Percentiles rank a stretch among this genome's conserved stretches.
Conservation (phyloP, 2,329 filamentous ascomycete species). For the Phaeosphaeria sp. region DNA sequence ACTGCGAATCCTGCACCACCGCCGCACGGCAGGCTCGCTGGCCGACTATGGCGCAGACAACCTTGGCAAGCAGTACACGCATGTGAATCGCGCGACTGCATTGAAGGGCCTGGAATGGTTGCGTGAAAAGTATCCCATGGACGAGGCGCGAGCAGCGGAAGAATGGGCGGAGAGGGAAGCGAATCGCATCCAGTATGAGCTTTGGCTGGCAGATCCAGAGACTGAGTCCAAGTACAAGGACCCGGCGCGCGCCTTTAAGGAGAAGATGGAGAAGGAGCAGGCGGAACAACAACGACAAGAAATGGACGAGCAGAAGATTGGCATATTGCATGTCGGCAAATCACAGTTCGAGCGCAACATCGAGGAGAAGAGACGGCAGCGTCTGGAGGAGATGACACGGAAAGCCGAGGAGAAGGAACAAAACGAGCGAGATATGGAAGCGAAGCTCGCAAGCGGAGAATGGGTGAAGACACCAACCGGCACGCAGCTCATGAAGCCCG, state of each 20-base stretch:
- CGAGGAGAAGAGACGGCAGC: slow-evolving; percentile 37
- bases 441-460: slow-evolving; percentile 41
- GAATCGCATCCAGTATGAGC: slow-evolving; percentile 47
- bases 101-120: slow-evolving; percentile 46
- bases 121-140: slow-evolving; percentile 45
- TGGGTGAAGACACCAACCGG: slow-evolving; percentile 42
- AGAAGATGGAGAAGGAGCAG: slow-evolving; percentile 42
- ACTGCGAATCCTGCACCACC: slow-evolving; percentile 48
- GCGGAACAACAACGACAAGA: slow-evolving; percentile 30
- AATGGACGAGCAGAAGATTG: slow-evolving; percentile 36
- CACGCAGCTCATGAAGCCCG: slow-evolving; percentile 45
- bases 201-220: slow-evolving; percentile 47
- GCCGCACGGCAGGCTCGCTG: slow-evolving; percentile 48
- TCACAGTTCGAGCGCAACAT: slow-evolving; percentile 46
- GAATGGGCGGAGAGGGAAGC: slow-evolving; percentile 50
- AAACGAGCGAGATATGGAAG: slow-evolving; percentile 37
- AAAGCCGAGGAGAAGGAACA: slow-evolving; percentile 43
- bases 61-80: slow-evolving; percentile 34
- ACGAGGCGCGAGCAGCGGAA: slow-evolving; percentile 49
- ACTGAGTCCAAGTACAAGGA: slow-evolving; percentile 49
- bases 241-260: slow-evolving; percentile 41
- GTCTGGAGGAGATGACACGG: slow-evolving; percentile 36
- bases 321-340: slow-evolving; percentile 42
- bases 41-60: slow-evolving; percentile 49
- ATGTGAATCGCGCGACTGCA: slow-evolving; percentile 35